A percentile compares a stretch with the other conserved stretches of the same genome.
Evolutionary conservation across 805 yeast species (phyloP).

Genomic region (Alloascoidea africana): DNA sequence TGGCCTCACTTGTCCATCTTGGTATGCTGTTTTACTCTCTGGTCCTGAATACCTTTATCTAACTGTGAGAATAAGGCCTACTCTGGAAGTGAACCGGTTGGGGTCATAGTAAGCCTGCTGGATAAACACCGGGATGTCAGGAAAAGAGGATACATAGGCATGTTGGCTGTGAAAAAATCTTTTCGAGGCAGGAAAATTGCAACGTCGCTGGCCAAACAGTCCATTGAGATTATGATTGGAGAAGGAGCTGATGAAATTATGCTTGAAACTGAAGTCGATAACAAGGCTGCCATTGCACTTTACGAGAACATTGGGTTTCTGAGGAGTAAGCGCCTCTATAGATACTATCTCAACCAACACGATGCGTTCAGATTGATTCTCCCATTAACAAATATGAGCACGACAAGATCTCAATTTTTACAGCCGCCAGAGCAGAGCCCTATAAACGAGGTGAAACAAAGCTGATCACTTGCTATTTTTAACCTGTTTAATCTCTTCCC

Average conservation of each 20-base stretch:
- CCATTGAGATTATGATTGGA: slow-evolving; percentile 48
- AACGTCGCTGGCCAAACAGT: slow-evolving; percentile 43
- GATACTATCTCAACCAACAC: slow-evolving; percentile 84
- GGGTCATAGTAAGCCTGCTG: slow-evolving; percentile 71
- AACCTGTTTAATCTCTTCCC: no score
- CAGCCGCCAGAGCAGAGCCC: slow-evolving; percentile 13
- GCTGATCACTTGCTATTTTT: no score
- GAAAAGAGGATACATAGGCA: slow-evolving; percentile 85
- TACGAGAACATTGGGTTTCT: slow-evolving; percentile 70
- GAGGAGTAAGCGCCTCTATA: slow-evolving; percentile 56
- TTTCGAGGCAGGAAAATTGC: slow-evolving; percentile 79
- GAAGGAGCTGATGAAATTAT: slow-evolving; percentile 77
- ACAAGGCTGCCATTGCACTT: slow-evolving; percentile 48
- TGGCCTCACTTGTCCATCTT: slow-evolving; percentile 81
- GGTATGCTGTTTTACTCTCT: slow-evolving; percentile 19
- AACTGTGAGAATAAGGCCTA: no score
- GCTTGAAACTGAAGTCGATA: slow-evolving; percentile 83
- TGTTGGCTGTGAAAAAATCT: slow-evolving; percentile 70
- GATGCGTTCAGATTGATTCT: slow-evolving; percentile 83
- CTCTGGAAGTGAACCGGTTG: slow-evolving; percentile 26
- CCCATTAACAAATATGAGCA: slow-evolving; percentile 54
- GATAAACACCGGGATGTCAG: slow-evolving; percentile 64
- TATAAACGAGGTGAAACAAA: no score
- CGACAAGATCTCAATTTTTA: slow-evolving; percentile 39
- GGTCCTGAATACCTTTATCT: slow-evolving; percentile 11